Evolutionary conservation across 2,329 filamentous ascomycete genomes (phyloP).

Genomic region (Amauroascus verrucosus): DNA sequence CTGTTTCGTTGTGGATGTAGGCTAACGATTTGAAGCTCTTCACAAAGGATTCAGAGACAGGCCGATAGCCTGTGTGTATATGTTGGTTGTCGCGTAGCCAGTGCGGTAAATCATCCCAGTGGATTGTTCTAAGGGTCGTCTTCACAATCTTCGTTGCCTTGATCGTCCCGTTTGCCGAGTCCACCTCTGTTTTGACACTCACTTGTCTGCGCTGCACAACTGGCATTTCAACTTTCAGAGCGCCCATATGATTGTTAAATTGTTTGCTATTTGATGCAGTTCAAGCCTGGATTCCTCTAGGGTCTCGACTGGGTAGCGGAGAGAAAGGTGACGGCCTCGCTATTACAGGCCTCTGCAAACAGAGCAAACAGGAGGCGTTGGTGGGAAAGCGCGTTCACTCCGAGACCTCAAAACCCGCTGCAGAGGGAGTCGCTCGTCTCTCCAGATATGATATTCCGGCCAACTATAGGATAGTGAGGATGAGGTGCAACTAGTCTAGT

Average conservation of each 20-base stretch:
- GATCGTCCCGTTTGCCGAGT: background rate
- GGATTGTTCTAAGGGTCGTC: constrained; percentile 27
- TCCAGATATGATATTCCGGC: background rate
- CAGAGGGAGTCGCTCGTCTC: background rate
- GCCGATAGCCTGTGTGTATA: constrained; percentile 57
- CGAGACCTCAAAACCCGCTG: background rate
- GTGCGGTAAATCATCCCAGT: constrained; percentile 44
- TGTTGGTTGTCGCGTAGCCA: constrained; percentile 58
- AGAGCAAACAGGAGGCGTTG: constrained; percentile 22
- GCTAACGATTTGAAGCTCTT: constrained; percentile 49
- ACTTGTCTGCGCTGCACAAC: constrained; percentile 12
- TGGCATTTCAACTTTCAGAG: background rate
- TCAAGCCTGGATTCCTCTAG: background rate
- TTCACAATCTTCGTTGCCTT: background rate
- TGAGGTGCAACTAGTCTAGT: background rate
- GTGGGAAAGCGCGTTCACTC: background rate
- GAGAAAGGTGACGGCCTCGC: too few relatives aligned
- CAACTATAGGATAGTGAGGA: background rate
- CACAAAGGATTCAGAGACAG: constrained; percentile 50
- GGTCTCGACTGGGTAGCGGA: background rate
- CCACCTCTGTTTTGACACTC: constrained; percentile 2
- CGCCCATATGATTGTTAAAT: background rate
- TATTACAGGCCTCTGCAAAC: constrained; percentile 19
- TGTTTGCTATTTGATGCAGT: background rate
- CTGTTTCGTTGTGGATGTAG: constrained; percentile 58